phyloP scores from a whole-genome alignment of 140 eudicot genomes.

The Stevia rebaudiana region DNA sequence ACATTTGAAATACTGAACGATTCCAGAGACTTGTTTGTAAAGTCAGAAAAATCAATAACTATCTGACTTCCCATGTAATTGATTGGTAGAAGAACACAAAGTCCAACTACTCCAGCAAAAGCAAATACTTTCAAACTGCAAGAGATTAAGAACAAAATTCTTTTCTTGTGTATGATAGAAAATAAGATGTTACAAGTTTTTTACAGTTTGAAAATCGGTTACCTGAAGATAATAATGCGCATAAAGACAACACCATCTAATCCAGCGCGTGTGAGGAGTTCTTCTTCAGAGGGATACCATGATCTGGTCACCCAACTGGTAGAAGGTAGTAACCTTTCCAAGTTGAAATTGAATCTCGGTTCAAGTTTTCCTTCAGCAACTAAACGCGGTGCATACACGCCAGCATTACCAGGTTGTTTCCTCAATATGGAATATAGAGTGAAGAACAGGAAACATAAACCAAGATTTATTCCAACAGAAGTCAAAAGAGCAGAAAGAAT shows the following conservation, averaged over 20 bases:
- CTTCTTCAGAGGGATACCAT: conserved; percentile 71
- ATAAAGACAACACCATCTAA: conserved; percentile 83
- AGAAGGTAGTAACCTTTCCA: conserved; percentile 61
- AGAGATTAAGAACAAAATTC: conserved; percentile 17
- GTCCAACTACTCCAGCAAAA: conserved; percentile 65
- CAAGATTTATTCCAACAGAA: conserved; percentile 88
- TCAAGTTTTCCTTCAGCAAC: conserved; percentile 56
- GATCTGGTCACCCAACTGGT: conserved; percentile 70
- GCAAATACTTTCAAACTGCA: conserved; percentile 63
- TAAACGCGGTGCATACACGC: conserved; percentile 69
- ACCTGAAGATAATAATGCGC: conserved; percentile 76
- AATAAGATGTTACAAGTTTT: not conserved
- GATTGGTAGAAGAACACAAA: conserved; percentile 71
- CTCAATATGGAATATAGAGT: conserved; percentile 62
- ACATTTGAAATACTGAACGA: conserved; percentile 84
- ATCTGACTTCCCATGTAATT: conserved; percentile 80
- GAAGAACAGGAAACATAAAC: conserved; percentile 57
- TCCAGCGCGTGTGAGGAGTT: conserved; percentile 59
- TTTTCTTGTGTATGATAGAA: conserved; percentile 7
- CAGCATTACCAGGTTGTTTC: conserved; percentile 57
- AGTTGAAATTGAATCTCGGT: conserved; percentile 38
- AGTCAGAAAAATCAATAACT: conserved; percentile 42
- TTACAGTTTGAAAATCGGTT: not conserved
- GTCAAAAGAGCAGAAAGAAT: conserved; percentile 82
- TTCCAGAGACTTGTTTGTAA: conserved; percentile 65